These are phyloP conservation scores for Tilletia caries DNA, from an alignment of 1,284 basidiomycete species.

Conservation along the genomic window DNA sequence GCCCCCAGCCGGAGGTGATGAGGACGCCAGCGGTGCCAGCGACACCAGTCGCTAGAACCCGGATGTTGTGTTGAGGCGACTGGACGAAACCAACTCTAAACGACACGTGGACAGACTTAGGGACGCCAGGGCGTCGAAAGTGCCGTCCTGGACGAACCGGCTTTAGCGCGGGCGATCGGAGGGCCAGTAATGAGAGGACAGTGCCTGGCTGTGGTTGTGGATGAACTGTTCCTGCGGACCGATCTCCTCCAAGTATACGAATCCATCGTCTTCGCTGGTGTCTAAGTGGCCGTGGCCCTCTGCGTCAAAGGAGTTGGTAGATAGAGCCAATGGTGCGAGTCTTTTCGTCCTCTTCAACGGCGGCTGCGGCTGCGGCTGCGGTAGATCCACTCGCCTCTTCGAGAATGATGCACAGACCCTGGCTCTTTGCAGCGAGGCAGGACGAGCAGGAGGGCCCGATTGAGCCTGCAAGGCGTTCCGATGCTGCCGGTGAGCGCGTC, in stretches of 20 bases:
- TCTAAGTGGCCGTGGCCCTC: conserved; percentile 34
- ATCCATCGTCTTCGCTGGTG: conserved; percentile 35
- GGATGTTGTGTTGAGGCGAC: too few relatives aligned
- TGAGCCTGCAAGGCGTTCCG: conserved; percentile 60
- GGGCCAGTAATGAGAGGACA: conserved; percentile 72
- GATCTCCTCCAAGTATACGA: conserved; percentile 26
- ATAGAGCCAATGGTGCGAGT: conserved; percentile 32
- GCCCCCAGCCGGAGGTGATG: too few relatives aligned
- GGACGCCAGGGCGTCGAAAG: conserved; percentile 77
- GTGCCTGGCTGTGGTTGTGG: conserved; percentile 56
- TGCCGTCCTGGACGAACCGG: conserved; percentile 79
- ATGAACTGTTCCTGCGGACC: conserved; percentile 20
- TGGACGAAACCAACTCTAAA: too few relatives aligned
- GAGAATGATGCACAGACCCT: conserved; percentile 33
- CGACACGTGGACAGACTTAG: too few relatives aligned
- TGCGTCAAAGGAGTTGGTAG: conserved; percentile 56
- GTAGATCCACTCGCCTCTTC: conserved; percentile 26
- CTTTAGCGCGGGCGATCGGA: conserved; percentile 75
- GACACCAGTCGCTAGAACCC: too few relatives aligned
- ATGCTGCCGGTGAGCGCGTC: conserved; percentile 62
- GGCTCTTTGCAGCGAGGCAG: conserved; percentile 54
- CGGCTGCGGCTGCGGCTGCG: too few relatives aligned
- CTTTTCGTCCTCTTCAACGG: conserved; percentile 30
- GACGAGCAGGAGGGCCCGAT: conserved; percentile 58
- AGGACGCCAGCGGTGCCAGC: too few relatives aligned